phyloP scores from a whole-genome alignment of 192 early-diverging fungal species.

The Coemansia sp. region DNA sequence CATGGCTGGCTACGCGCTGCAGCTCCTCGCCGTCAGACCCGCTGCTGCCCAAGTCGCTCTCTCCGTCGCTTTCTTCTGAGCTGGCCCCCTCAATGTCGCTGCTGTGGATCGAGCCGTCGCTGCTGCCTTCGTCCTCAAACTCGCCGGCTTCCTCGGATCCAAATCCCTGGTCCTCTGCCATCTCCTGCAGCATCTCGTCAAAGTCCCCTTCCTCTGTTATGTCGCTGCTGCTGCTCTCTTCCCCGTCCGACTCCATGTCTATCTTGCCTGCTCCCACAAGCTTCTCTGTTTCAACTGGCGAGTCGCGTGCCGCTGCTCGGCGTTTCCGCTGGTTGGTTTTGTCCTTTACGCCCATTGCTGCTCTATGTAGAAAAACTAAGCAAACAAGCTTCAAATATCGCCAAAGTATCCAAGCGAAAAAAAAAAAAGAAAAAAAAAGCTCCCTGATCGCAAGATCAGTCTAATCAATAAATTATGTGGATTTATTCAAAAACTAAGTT shows the following conservation, averaged over 20 bases:
- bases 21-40: constrained; percentile 23
- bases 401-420: not conserved
- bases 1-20: constrained; percentile 50
- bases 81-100: constrained; percentile 57
- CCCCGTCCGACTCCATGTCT: constrained; percentile 37
- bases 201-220: constrained; percentile 41
- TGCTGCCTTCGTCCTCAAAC: constrained; percentile 25
- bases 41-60: constrained; percentile 41
- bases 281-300: constrained; percentile 12
- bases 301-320: constrained; percentile 21
- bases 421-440: constrained; percentile 34
- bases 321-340: constrained; percentile 32
- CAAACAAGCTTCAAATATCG: not conserved
- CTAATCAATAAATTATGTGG: not conserved
- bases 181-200: constrained; percentile 29
- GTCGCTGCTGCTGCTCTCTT: constrained; percentile 13
- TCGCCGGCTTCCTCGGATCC: constrained; percentile 46
- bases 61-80: constrained; percentile 55
- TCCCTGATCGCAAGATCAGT: constrained; percentile 2
- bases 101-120: constrained; percentile 35
- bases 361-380: not conserved
- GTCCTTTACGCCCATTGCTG: constrained; percentile 18
- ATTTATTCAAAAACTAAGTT: not conserved
- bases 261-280: constrained; percentile 23
- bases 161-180: constrained; percentile 46